Conservation (phyloP, 352 stramenopile species). For the Peronosclerospora sorghi region DNA sequence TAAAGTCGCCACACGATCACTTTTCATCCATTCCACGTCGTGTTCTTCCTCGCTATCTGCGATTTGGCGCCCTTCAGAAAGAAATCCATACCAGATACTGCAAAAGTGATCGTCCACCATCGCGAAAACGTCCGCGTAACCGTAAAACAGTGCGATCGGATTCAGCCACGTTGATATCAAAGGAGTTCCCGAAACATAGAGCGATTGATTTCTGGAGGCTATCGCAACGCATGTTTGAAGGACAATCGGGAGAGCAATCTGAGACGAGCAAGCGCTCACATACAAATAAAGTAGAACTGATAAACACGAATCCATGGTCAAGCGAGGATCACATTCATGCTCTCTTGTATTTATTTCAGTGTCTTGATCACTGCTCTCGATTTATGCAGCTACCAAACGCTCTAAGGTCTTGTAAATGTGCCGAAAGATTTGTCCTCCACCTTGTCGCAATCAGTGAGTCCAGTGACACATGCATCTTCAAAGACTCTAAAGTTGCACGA, state of each 20-base stretch:
- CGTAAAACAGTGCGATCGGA: constrained; percentile 35
- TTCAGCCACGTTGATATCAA: constrained; percentile 35
- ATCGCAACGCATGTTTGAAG: constrained; percentile 43
- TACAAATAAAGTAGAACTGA: constrained; percentile 47
- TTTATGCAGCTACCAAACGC: constrained; percentile 12
- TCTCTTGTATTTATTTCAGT: background rate
- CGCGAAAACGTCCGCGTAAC: constrained; percentile 25
- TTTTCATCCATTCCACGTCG: constrained; percentile 1
- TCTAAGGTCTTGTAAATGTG: constrained; percentile 33
- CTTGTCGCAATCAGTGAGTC: constrained; percentile 50
- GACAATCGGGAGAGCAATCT: constrained; percentile 37
- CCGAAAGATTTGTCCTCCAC: constrained; percentile 38
- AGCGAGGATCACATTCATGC: constrained; percentile 8
- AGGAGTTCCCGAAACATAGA: constrained; percentile 26
- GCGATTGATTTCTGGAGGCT: constrained; percentile 19
- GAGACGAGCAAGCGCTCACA: constrained; percentile 51
- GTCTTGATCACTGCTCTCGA: background rate
- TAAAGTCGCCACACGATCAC: constrained; percentile 4
- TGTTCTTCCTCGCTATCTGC: constrained; percentile 2
- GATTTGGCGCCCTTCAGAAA: constrained; percentile 10
- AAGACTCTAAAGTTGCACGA: constrained; percentile 42
- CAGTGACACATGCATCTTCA: constrained; percentile 31
- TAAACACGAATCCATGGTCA: constrained; percentile 28
- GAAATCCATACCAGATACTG: constrained; percentile 39
- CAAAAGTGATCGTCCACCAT: constrained; percentile 64